These are phyloP conservation scores for Paraphaeosphaeria sporulosa DNA, from an alignment of 2,329 filamentous ascomycete species.

Conservation along the genomic window DNA sequence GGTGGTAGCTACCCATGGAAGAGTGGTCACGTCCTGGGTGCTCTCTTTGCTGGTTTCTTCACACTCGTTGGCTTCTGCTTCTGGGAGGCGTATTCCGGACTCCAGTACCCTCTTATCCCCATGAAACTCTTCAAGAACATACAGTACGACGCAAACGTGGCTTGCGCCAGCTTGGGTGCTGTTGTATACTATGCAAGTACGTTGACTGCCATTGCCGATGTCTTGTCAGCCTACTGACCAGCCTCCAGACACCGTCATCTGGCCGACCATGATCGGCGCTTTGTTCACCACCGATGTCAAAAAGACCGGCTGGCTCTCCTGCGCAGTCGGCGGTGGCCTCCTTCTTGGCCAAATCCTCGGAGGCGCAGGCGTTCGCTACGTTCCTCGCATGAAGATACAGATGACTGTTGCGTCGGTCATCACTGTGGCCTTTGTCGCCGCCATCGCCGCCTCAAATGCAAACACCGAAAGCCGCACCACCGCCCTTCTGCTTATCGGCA, in stretches of 20 bases:
- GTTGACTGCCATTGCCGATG: slow-evolving; percentile 27
- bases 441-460: slow-evolving; percentile 21
- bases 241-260: slow-evolving; percentile 36
- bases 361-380: slow-evolving; percentile 33
- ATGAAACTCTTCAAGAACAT: slow-evolving; percentile 24
- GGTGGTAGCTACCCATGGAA: slow-evolving; percentile 48
- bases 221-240: slow-evolving; percentile 15
- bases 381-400: slow-evolving; percentile 33
- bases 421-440: slow-evolving; percentile 29
- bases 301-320: slow-evolving; percentile 38
- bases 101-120: slow-evolving; percentile 43
- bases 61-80: slow-evolving; percentile 42
- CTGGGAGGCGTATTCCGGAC: slow-evolving; percentile 37
- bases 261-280: slow-evolving; percentile 39
- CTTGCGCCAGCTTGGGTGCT: slow-evolving; percentile 4
- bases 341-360: slow-evolving; percentile 40
- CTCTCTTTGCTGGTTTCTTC: slow-evolving; percentile 42
- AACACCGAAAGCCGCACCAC: slow-evolving; percentile 24
- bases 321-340: slow-evolving; percentile 36
- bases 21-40: slow-evolving; percentile 44
- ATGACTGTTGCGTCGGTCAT: slow-evolving; percentile 24
- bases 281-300: slow-evolving; percentile 31
- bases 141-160: slow-evolving; percentile 6
- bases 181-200: slow-evolving; percentile 19
- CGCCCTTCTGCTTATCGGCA: slow-evolving; percentile 25